Base-by-base conservation (phyloP, 768 basidiomycete species). In the Xerocomellus chrysenteron region DNA sequence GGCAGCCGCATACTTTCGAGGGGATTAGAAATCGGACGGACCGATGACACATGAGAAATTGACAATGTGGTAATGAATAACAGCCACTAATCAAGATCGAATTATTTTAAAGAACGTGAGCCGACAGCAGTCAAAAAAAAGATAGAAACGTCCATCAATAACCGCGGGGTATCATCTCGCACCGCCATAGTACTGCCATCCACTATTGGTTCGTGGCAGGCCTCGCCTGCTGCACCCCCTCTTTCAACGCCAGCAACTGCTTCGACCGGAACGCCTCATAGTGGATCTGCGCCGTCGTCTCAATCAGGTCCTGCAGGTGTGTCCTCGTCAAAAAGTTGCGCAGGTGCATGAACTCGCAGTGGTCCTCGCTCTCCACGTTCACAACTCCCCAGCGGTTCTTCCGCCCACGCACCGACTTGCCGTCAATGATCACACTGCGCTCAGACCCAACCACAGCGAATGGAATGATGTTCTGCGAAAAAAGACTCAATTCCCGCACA, bases 211-310 rank as follows among this genome's bases (percentile, higher is more conserved):
- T 65, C 47, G 69, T 65, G 35, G 80, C 71, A 13, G 86, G 86
- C 60, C 83, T 81, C 10, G 32, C 32, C 71, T 84, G 82, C 73
- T 84, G 87, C 57, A 93, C 93, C 39, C 91, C 90, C 76, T 98
- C 96, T 81, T 98, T 98, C 67, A 98, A 84, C 14, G 96, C 96
- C 46, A 98, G 81, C 63, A 98, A 76, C 78, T 99, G 96, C 79
- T 98, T 98, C 65, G 94, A 96, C 62, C 96, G 87, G 93, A 99
- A 99, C 10, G 95, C 94, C 79, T 99, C 96, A 73, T 98, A 99
- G 77, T 99, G 96, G 73, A 96, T 97, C 74, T 95, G 92, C 12
- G 97, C 94, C 11, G 97, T 98, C 54, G 96, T 97, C 80, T 99
- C 96, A 71, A 99, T 99, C 71, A 99, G 77, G 69, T 98, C 96